These are phyloP conservation scores for Fraxinus nigra DNA, from an alignment of 305 asterid genomes.

Conservation along the genomic window DNA sequence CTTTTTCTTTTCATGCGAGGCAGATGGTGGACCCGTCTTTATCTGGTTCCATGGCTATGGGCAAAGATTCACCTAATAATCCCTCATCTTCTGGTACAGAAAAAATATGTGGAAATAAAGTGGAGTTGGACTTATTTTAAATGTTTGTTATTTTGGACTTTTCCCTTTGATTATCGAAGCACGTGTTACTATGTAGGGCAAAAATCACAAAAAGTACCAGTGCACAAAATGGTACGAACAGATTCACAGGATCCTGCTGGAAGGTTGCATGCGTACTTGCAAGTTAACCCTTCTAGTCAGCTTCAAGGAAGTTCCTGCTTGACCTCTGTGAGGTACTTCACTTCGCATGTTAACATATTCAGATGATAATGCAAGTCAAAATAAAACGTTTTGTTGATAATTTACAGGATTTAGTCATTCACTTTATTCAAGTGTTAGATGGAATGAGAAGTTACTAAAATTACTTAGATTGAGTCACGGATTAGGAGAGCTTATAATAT, in stretches of 20 bases:
- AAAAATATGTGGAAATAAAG: background rate
- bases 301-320: constrained; percentile 57
- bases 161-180: constrained; percentile 21
- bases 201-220: constrained; percentile 72
- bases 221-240: constrained; percentile 83
- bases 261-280: constrained; percentile 90
- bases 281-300: constrained; percentile 52
- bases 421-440: constrained; percentile 9
- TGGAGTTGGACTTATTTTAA: background rate
- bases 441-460: constrained; percentile 4
- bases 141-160: constrained; percentile 23
- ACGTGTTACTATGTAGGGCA: constrained; percentile 38
- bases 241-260: constrained; percentile 98
- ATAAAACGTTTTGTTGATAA: background rate
- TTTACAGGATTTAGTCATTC: background rate
- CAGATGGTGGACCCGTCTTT: constrained; percentile 62
- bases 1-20: constrained; percentile 5
- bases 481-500: constrained; percentile 9
- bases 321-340: constrained; percentile 71
- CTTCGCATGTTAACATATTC: constrained; percentile 8
- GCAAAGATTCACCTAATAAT: constrained; percentile 46
- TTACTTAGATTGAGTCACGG: constrained; percentile 10
- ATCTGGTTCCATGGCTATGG: constrained; percentile 35
- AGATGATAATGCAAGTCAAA: background rate
- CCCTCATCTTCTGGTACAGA: constrained; percentile 55